These are phyloP conservation scores for Cenchrus purpureus DNA, from an alignment of 176 grass and related monocot species.

Conservation along the genomic window DNA sequence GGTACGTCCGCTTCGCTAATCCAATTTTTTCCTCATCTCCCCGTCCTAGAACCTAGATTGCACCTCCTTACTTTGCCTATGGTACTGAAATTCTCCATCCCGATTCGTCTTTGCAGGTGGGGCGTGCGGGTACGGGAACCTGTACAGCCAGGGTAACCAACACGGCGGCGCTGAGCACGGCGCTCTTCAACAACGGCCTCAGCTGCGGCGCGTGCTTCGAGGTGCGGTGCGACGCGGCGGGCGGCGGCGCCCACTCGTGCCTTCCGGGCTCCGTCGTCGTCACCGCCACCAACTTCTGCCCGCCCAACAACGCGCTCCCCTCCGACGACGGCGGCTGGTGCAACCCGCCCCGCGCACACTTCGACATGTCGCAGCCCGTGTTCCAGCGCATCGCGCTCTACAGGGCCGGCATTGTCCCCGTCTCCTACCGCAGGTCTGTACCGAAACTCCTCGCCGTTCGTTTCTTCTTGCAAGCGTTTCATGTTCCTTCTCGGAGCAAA, in stretches of 20 bases:
- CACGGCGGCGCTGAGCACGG: slow-evolving; percentile 93
- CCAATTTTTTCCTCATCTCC: not conserved
- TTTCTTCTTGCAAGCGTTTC: not conserved
- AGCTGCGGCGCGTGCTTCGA: slow-evolving; percentile 90
- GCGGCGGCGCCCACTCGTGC: slow-evolving; percentile 58
- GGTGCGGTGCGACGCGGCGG: slow-evolving; percentile 59
- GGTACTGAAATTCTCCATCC: not conserved
- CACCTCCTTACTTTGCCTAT: not conserved
- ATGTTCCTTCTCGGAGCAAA: not conserved
- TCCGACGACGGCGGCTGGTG: slow-evolving; percentile 91
- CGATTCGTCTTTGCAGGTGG: slow-evolving; percentile 43
- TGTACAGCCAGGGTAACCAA: slow-evolving; percentile 91
- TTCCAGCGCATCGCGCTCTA: slow-evolving; percentile 90
- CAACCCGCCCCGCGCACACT: slow-evolving; percentile 80
- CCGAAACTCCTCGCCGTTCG: rapidly evolving
- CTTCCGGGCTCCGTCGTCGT: slow-evolving; percentile 76
- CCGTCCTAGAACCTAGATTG: too few relatives aligned
- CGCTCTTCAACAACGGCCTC: slow-evolving; percentile 87
- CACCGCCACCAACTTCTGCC: slow-evolving; percentile 94
- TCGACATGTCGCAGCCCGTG: slow-evolving; percentile 86
- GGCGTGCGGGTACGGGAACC: slow-evolving; percentile 90
- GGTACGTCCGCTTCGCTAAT: slow-evolving; percentile 28
- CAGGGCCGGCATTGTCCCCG: slow-evolving; percentile 81
- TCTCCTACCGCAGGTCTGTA: slow-evolving; percentile 68
- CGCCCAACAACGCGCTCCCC: slow-evolving; percentile 73